Conservation (phyloP, 768 basidiomycete genomes). For the Rhodocollybia butyracea region DNA sequence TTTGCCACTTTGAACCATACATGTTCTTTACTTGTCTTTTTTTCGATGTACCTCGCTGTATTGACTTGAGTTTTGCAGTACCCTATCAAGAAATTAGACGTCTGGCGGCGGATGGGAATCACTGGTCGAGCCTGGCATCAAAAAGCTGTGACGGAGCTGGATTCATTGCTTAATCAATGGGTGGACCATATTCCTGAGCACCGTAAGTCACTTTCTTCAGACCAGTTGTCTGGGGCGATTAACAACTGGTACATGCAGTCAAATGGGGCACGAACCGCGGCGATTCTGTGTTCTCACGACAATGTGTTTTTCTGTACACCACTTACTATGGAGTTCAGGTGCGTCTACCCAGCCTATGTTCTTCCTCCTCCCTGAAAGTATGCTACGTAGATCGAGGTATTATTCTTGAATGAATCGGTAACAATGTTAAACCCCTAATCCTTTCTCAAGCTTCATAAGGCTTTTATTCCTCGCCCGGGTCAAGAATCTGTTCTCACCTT, state of each 20-base stretch:
- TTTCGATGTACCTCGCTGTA: neutral
- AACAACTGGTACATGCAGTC: slow-evolving; percentile 21
- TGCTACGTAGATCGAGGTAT: neutral
- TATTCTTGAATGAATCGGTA: neutral
- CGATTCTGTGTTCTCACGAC: slow-evolving; percentile 34
- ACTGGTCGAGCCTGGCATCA: slow-evolving; percentile 2
- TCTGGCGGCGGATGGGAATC: slow-evolving; percentile 6
- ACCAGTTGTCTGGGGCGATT: too few species aligned
- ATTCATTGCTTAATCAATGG: slow-evolving; percentile 58
- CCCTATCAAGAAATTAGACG: slow-evolving; percentile 6
- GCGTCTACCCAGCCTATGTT: neutral
- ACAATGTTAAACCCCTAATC: neutral
- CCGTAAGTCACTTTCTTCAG: slow-evolving; percentile 16
- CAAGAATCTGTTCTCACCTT: slow-evolving; percentile 38
- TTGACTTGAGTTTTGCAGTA: neutral
- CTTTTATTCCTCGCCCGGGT: slow-evolving; percentile 22
- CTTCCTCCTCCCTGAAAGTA: neutral
- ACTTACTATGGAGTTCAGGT: slow-evolving; percentile 33
- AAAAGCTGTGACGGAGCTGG: slow-evolving; percentile 17
- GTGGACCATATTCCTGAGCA: slow-evolving; percentile 45
- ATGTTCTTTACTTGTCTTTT: too few species aligned
- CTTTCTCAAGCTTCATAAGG: slow-evolving; percentile 20
- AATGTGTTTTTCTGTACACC: slow-evolving; percentile 47
- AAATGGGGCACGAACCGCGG: slow-evolving; percentile 41
- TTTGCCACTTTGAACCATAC: too few species aligned